Evolutionary conservation across 768 basidiomycete species (phyloP).

Genomic region (Dentipellis sp.): DNA sequence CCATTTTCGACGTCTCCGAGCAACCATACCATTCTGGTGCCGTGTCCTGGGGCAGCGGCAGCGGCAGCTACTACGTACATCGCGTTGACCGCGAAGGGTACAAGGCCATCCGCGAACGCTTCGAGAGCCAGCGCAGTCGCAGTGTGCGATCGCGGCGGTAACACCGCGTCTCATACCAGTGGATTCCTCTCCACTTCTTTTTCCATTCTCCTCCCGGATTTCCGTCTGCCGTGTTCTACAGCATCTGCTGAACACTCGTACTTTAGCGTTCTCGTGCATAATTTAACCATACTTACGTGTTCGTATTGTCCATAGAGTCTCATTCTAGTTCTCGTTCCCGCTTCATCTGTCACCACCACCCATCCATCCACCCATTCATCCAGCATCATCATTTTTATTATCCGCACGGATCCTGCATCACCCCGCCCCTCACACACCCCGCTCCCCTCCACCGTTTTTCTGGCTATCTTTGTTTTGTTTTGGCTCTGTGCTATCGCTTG

Average conservation of each 20-base stretch:
- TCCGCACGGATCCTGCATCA: too few species aligned
- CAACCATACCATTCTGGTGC: constrained; percentile 21
- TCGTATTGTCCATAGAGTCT: too few species aligned
- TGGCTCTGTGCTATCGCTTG: neutral
- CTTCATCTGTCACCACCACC: too few species aligned
- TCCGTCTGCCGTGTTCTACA: too few species aligned
- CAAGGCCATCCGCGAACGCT: constrained; percentile 11
- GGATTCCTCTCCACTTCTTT: neutral
- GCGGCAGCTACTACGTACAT: constrained; percentile 68
- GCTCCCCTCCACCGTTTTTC: neutral
- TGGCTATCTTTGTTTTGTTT: neutral
- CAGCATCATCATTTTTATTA: too few species aligned
- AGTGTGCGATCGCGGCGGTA: constrained; percentile 9
- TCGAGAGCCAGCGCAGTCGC: constrained; percentile 7
- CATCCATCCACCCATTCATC: too few species aligned
- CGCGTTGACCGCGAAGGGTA: constrained; percentile 70
- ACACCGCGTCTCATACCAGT: neutral
- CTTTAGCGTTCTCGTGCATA: too few species aligned
- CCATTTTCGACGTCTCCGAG: constrained; percentile 60
- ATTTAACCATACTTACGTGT: too few species aligned
- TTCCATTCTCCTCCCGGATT: neutral
- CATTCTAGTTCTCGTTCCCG: too few species aligned
- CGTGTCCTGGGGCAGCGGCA: constrained; percentile 73
- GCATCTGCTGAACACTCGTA: too few species aligned
- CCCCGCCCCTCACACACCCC: neutral